Percentiles rank a stretch among this genome's conserved stretches.
phyloP scores from a whole-genome alignment of 306 rosid species.

The Luffa aegyptiaca region DNA sequence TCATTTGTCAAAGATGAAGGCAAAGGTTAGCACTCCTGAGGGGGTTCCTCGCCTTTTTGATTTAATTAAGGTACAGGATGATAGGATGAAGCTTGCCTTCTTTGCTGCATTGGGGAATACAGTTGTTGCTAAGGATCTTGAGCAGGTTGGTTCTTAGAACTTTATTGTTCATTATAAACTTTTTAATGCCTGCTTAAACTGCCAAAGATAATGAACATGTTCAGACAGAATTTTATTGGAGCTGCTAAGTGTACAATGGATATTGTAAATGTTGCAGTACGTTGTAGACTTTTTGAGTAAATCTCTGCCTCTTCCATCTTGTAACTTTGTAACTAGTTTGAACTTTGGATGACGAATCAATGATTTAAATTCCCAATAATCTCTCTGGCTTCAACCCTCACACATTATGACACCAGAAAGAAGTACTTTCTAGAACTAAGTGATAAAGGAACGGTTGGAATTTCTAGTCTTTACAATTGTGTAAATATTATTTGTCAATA shows the following conservation, averaged over 20 bases:
- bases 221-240: not conserved
- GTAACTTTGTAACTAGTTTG: not conserved
- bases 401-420: not conserved
- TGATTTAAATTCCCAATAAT: not conserved
- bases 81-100: conserved; percentile 90
- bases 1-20: conserved; percentile 50
- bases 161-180: not conserved
- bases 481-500: no score
- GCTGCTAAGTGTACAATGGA: not conserved
- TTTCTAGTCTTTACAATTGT: no score
- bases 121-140: conserved; percentile 77
- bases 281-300: not conserved
- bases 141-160: conserved; percentile 52
- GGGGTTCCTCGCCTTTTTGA: conserved; percentile 90
- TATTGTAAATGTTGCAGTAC: not conserved
- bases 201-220: not conserved
- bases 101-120: conserved; percentile 66
- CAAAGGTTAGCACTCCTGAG: conserved; percentile 60
- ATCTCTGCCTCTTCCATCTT: not conserved
- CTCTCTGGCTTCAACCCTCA: not conserved
- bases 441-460: not conserved
- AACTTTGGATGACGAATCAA: not conserved
- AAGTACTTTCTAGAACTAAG: not conserved
- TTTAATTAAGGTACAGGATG: conserved; percentile 68
- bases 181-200: not conserved